Base-by-base conservation (phyloP, 1,284 basidiomycete genomes). In the Earliella scabrosa region DNA sequence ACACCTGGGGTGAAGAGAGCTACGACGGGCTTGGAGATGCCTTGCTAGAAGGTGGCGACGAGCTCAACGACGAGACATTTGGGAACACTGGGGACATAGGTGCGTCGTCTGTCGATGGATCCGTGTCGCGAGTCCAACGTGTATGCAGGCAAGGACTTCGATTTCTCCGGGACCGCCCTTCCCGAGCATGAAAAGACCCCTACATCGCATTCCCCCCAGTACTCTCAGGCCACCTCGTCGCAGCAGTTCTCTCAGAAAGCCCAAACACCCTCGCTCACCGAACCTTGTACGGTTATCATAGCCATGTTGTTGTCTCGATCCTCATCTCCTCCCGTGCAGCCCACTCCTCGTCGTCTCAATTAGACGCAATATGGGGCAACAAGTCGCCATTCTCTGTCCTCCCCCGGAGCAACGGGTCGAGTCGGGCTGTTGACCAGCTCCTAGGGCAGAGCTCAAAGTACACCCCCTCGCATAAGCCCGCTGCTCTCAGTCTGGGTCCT, bases 41-140 rank as follows among this genome's bases (percentile, higher is more conserved):
- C 55, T 82, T 98, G 56, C 87, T 91, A 66, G 97, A 98, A 72
- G 88, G 87, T 35, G 87, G 87, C 47, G 95, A 97, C 78, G 94
- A 95, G 61, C 71, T 95, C 65, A 97, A 98, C 73, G 93, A 97
- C 69, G 95, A 97, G 77, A 99, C 97, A 1, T 99, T 99, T 76
- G 97, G 96, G 35, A 82, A 76, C 36, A 67, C 76, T 43, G 86
- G 80, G 23, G 75, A 72, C 56, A 81, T 95, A 57, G 90, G 93
- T 93, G 70, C 78, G 84, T 72, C 45, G 20, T 20, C 18, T 35
- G 23, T 55, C 18, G 46, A 7, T 20, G 32, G 20, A 48, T 35
- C 8, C 40, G 16, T 24, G 34, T 24, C 32, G 27, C 18, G 26
- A 18, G 44, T 43, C 21, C 34, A 16, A 61, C 51, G n/a, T 18